Base-by-base conservation (phyloP, 768 basidiomycete species). In the Crassisporium funariophilum region DNA sequence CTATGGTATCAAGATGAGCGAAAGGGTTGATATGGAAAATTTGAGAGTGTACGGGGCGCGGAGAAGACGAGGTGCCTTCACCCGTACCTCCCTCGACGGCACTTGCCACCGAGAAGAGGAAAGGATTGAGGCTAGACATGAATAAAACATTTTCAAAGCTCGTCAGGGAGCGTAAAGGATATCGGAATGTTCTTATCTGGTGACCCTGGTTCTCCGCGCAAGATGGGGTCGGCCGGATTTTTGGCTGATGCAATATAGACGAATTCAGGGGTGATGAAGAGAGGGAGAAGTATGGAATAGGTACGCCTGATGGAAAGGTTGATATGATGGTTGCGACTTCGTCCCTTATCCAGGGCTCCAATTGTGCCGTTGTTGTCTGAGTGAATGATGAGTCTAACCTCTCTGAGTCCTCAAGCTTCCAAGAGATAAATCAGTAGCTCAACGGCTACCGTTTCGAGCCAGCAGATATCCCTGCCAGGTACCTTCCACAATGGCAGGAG, bases 341-440 rank as follows among this genome's bases (percentile, higher is more conserved):
- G 55, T 0, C 69, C 67, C 13, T 63, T 63, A 3, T 25, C 35
- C 41, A 62, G 61, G 4, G 65, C 55, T 11, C 60, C 59, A 21
- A 71, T 67, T 2, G 58, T 56, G 5, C 67, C 68, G 42, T 64
- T 33, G 47, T 68, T 71, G 44, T 71, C 66, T 0, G 59, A 63
- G 29, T 58, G 38, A 20, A 66, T 46, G 5, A 57, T 35, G 2
- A 69, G 9, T 10, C 51, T 36, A 2, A 20, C 16, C 37, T 69
- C 34, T 1, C 17, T 17, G 12, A 52, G 35, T 11, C 39, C 46
- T 3, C 33, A 25, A 5, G 22, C 37, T 5, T 52, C 54, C 1
- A 63, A 44, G 10, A 54, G 41, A 47, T 61, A 52, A 7, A 49
- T 22, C 1, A 42, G 19, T 4, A 61, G 16, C 39, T 61, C 56